Evolutionary conservation across 2,329 filamentous ascomycete genomes (phyloP).

Genomic region (Pseudovirgaria hyperparasitica): DNA sequence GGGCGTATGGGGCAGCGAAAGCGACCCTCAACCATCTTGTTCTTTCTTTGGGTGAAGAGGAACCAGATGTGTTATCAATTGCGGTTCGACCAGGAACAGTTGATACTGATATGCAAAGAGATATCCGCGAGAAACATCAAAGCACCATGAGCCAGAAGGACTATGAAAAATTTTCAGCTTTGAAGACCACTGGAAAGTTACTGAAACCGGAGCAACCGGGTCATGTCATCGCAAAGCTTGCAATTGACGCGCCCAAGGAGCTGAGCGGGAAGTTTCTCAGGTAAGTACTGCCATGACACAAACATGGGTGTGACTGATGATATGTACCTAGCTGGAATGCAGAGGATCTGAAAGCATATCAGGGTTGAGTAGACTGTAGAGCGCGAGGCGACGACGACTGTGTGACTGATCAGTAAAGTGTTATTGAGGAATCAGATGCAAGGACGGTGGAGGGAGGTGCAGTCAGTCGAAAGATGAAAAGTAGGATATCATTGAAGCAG

Average conservation of each 20-base stretch:
- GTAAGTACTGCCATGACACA: too few relatives aligned
- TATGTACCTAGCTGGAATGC: too few relatives aligned
- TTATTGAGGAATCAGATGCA: too few relatives aligned
- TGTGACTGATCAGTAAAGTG: constrained; percentile 1
- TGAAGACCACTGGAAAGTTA: constrained; percentile 58
- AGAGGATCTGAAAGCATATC: background rate
- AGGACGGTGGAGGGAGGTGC: background rate
- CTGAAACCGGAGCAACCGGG: constrained; percentile 76
- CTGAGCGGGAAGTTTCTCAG: constrained; percentile 70
- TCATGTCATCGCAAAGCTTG: constrained; percentile 70
- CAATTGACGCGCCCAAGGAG: constrained; percentile 48
- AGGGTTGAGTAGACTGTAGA: background rate
- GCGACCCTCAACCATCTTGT: constrained; percentile 73
- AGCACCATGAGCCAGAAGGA: constrained; percentile 46
- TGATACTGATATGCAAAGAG: constrained; percentile 82
- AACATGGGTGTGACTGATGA: too few relatives aligned
- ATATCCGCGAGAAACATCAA: constrained; percentile 61
- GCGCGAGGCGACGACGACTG: background rate
- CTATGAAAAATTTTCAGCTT: constrained; percentile 51
- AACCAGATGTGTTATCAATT: constrained; percentile 60
- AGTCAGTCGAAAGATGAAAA: constrained; percentile 13
- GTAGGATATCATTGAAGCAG: constrained; percentile 7
- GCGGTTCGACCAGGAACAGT: constrained; percentile 68
- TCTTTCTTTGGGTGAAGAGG: constrained; percentile 60
- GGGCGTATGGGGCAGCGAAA: constrained; percentile 70